Base-by-base conservation (phyloP, 768 basidiomycete genomes). In the Xerocomellus intermedius region DNA sequence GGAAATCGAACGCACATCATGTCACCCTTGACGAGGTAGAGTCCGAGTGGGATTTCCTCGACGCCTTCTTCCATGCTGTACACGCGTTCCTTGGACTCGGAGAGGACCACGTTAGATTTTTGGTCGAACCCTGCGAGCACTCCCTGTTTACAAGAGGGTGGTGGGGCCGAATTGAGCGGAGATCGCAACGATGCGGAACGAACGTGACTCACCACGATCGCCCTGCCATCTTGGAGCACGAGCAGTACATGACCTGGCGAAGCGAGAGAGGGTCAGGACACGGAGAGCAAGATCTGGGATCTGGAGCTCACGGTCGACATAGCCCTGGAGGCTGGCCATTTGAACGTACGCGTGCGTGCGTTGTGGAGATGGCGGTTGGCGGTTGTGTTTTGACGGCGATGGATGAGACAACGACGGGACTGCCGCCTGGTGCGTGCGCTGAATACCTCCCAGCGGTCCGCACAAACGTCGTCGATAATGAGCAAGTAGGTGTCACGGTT, bases 21-120 rank as follows among this genome's bases (percentile, higher is more conserved):
- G 69, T 99, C 97, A 3, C 97, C 97, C 65, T 98, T 94, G 68
- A 99, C 94, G 66, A 99, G 86, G 73, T 99, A 98, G 42, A 98
- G 78, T 0, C 97, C 97, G 24, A 98, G 78, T 0, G 93, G 90
- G 10, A 94, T 85, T 78, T 98, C 94, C 73, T 98, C 92, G 26
- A 97, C 94, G 38, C 90, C 89, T 64, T 91, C 91, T 16, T 99
- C 97, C 50, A 82, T 73, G 66, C 88, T 91, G 71, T 91, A 98
- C 33, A 98, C 86, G 63, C 96, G 86, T 70, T 99, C 97, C 67
- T 89, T 92, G 54, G 87, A 90, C 68, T 95, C 91, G 14, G 95
- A 88, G 53, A 99, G 84, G 61, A 99, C 94, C 65, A 98, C 84
- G 72, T 98, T 98, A 32, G 93, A 93, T 73, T 92, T 93, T 73